Percentiles rank a stretch among this genome's conserved stretches.
These are phyloP conservation scores for Pleurotus citrinopileatus DNA, from an alignment of 768 basidiomycete species.

Conservation along the genomic window DNA sequence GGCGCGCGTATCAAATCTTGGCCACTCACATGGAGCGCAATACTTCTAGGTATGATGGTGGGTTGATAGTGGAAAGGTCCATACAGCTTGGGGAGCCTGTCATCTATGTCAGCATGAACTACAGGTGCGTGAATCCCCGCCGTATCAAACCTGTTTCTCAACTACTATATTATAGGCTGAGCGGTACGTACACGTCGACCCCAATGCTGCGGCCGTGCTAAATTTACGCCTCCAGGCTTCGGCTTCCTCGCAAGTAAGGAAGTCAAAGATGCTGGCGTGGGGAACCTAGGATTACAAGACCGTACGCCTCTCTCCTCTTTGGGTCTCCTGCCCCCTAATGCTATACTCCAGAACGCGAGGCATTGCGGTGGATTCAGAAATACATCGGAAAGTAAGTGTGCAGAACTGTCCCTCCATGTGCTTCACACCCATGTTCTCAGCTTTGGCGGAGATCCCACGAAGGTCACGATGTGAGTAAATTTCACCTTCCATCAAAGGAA, in stretches of 20 bases:
- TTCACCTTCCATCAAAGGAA: constrained; percentile 1
- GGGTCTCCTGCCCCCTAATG: neutral
- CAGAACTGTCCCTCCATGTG: neutral
- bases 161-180: neutral
- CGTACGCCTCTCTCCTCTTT: constrained; percentile 21
- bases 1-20: neutral
- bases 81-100: constrained; percentile 39
- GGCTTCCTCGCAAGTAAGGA: constrained; percentile 53
- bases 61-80: constrained; percentile 40
- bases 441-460: constrained; percentile 64
- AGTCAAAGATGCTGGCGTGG: constrained; percentile 47
- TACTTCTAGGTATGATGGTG: constrained; percentile 38
- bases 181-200: neutral
- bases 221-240: constrained; percentile 29
- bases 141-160: neutral
- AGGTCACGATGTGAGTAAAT: constrained; percentile 50
- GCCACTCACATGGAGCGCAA: neutral
- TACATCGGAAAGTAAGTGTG: constrained; percentile 41
- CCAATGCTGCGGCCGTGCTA: neutral
- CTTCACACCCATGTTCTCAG: constrained; percentile 12
- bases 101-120: constrained; percentile 56
- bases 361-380: constrained; percentile 63
- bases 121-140: constrained; percentile 25
- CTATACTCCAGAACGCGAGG: constrained; percentile 44
- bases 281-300: constrained; percentile 68